phyloP scores from a whole-genome alignment of 768 basidiomycete species.

The Suillus decipiens region DNA sequence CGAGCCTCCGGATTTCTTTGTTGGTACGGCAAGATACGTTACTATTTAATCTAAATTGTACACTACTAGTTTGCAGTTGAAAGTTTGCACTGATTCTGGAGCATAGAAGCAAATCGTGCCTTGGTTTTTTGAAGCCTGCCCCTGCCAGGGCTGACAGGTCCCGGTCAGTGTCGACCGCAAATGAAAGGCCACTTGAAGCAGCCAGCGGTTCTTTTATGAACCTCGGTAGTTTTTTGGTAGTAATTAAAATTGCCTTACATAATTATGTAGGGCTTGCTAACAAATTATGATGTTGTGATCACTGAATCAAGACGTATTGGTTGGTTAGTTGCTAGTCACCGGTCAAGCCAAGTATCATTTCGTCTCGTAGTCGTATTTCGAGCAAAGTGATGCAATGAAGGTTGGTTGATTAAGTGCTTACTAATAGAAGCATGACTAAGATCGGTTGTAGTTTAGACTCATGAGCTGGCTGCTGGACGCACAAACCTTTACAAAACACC shows the following conservation, averaged over 20 bases:
- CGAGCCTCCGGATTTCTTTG: neutral
- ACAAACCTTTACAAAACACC: constrained; percentile 6
- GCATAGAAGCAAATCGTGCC: neutral
- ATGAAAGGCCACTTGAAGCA: neutral
- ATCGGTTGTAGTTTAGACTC: neutral
- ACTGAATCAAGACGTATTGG: neutral
- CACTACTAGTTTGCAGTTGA: neutral
- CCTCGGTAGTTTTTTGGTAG: neutral
- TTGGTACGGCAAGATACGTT: neutral
- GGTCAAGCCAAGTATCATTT: too few species aligned
- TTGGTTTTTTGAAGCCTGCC: neutral
- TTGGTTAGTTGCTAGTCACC: neutral
- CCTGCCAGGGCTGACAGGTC: neutral
- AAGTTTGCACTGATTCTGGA: neutral
- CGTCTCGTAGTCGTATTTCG: neutral
- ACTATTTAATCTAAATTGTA: neutral
- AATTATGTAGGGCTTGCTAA: neutral
- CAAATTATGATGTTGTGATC: neutral
- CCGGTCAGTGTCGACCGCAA: neutral
- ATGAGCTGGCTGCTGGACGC: too few species aligned
- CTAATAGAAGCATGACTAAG: constrained; percentile 13
- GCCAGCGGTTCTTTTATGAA: neutral
- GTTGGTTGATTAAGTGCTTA: neutral
- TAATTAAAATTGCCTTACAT: neutral
- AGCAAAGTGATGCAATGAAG: too few species aligned